Evolutionary conservation across 73 alveolate species (phyloP).

Genomic region (Paramecium biaurelia): DNA sequence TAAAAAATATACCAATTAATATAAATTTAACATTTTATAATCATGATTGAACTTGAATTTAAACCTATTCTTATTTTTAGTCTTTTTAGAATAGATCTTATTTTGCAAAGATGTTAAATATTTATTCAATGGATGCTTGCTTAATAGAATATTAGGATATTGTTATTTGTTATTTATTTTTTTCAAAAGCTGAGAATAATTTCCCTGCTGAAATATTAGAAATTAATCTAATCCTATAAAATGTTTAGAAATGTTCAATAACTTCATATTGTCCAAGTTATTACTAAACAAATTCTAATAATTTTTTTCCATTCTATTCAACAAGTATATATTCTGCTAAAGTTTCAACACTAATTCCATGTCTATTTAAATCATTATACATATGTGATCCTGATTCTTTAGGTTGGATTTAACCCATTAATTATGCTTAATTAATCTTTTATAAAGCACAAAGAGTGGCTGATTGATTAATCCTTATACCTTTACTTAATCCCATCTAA

Average conservation of each 20-base stretch:
- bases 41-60: background rate
- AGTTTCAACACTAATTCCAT: slow-evolving; percentile 55
- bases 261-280: slow-evolving; percentile 65
- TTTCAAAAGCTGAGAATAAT: slow-evolving; percentile 75
- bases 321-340: slow-evolving; percentile 66
- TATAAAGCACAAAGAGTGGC: background rate
- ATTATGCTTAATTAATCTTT: background rate
- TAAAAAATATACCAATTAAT: background rate
- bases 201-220: slow-evolving; percentile 69
- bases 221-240: slow-evolving; percentile 74
- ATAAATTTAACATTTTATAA: background rate
- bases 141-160: slow-evolving; percentile 75
- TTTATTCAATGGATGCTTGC: slow-evolving; percentile 81
- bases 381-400: slow-evolving; percentile 47
- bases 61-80: background rate
- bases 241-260: slow-evolving; percentile 73
- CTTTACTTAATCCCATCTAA: background rate
- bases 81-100: slow-evolving; percentile 11
- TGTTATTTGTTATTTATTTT: slow-evolving; percentile 65
- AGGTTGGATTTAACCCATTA: background rate
- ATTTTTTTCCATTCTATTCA: slow-evolving; percentile 67
- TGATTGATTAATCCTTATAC: background rate
- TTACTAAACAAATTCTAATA: slow-evolving; percentile 58
- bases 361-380: slow-evolving; percentile 56
- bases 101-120: slow-evolving; percentile 78